These are phyloP conservation scores for Fusarium irregulare DNA, from an alignment of 2,329 filamentous ascomycete genomes.

Conservation along the genomic window DNA sequence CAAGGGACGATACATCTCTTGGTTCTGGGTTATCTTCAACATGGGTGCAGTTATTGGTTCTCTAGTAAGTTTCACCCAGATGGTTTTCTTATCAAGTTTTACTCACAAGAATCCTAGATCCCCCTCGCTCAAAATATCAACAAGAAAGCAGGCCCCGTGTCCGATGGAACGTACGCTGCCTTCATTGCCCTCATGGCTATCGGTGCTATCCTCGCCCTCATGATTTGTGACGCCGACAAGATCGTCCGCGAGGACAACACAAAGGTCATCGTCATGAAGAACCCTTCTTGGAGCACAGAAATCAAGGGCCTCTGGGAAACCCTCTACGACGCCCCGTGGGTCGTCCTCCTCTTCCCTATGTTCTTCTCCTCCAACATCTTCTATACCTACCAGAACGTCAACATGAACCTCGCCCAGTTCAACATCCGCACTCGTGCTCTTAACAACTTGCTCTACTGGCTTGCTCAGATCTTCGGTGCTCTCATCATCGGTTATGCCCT, in stretches of 20 bases:
- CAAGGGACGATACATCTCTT: conserved; percentile 90
- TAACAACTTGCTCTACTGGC: conserved; percentile 66
- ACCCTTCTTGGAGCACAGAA: conserved; percentile 51
- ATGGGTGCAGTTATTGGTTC: conserved; percentile 88
- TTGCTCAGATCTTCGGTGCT: conserved; percentile 66
- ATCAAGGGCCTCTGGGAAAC: conserved; percentile 58
- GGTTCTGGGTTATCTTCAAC: conserved; percentile 97
- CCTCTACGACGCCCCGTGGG: conserved; percentile 48
- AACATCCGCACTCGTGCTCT: conserved; percentile 66
- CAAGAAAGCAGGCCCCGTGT: conserved; percentile 60
- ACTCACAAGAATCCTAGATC: conserved; percentile 56
- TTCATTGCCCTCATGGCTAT: conserved; percentile 61
- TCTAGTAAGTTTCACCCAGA: conserved; percentile 55
- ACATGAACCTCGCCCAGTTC: conserved; percentile 66
- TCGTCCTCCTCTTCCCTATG: conserved; percentile 58
- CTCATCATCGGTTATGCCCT: conserved; percentile 59
- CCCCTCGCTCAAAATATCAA: conserved; percentile 80
- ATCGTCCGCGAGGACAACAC: conserved; percentile 55
- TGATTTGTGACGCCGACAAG: conserved; percentile 61
- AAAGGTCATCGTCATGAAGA: conserved; percentile 50
- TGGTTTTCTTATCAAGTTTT: background rate
- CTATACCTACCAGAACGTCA: conserved; percentile 68
- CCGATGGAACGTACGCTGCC: conserved; percentile 62
- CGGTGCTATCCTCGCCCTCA: conserved; percentile 59
- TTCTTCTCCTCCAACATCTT: conserved; percentile 68